Evolutionary conservation across 192 early-diverging fungal species (phyloP).

Genomic region (Mortierella hygrophila): DNA sequence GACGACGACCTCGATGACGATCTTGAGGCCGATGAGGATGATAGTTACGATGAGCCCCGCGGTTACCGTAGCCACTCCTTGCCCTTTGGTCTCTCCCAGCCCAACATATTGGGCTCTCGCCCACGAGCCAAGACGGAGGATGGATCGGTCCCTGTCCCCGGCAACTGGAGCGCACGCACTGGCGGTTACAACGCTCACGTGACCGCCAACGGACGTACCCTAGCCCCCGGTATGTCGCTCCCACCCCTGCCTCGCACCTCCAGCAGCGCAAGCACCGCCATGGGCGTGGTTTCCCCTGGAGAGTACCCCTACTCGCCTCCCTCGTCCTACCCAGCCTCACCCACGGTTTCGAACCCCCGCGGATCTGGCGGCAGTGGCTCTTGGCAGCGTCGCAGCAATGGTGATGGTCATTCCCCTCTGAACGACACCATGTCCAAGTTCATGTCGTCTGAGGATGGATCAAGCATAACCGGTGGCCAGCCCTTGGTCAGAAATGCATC

Average conservation of each 20-base stretch:
- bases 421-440: slow-evolving; percentile 65
- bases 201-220: slow-evolving; percentile 11
- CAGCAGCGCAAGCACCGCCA: slow-evolving; percentile 46
- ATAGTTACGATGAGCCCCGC: slow-evolving; percentile 35
- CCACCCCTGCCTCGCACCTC: slow-evolving; percentile 51
- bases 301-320: slow-evolving; percentile 65
- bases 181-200: slow-evolving; percentile 16
- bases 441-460: slow-evolving; percentile 55
- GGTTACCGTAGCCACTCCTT: slow-evolving; percentile 49
- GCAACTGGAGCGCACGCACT: slow-evolving; percentile 39
- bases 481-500: slow-evolving; percentile 44
- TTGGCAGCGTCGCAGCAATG: slow-evolving; percentile 58
- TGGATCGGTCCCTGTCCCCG: slow-evolving; percentile 24
- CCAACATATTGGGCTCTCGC: slow-evolving; percentile 23
- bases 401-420: slow-evolving; percentile 58
- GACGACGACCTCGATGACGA: slow-evolving; percentile 65
- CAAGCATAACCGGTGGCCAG: slow-evolving; percentile 11
- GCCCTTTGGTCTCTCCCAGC: slow-evolving; percentile 52
- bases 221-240: slow-evolving; percentile 44
- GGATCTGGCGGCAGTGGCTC: slow-evolving; percentile 47
- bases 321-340: slow-evolving; percentile 68
- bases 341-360: slow-evolving; percentile 60
- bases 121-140: slow-evolving; percentile 54
- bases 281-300: slow-evolving; percentile 47
- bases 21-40: slow-evolving; percentile 55